Percentiles rank a stretch among this genome's conserved stretches.
These are phyloP conservation scores for Thinopyrum elongatum DNA, from an alignment of 176 grass and related monocot genomes.

Conservation along the genomic window DNA sequence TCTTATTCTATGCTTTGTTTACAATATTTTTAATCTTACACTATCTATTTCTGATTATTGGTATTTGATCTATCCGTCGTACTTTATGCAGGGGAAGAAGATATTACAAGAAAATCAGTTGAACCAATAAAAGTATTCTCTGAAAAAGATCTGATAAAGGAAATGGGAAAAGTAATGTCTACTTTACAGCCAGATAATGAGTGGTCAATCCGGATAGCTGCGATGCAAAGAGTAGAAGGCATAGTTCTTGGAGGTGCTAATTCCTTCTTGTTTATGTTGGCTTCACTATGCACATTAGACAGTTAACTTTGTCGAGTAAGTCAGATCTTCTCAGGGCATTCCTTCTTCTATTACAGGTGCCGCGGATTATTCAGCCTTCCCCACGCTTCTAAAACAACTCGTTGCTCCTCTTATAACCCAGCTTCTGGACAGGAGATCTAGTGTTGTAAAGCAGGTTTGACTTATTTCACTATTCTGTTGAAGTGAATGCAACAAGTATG, in stretches of 20 bases:
- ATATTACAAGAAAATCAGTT: conserved; percentile 46
- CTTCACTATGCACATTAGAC: background rate
- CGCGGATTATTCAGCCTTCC: conserved; percentile 72
- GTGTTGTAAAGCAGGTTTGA: conserved; percentile 83
- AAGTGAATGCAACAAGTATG: background rate
- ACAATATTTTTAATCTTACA: background rate
- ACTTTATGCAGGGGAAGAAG: conserved; percentile 58
- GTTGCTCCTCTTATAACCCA: conserved; percentile 70
- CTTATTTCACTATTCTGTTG: background rate
- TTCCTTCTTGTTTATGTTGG: conserved; percentile 5
- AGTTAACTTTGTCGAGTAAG: background rate
- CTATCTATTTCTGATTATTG: background rate
- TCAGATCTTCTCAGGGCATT: background rate
- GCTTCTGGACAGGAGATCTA: conserved; percentile 79
- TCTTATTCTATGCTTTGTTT: too few relatives aligned
- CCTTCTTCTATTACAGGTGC: conserved; percentile 50
- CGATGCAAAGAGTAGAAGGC: conserved; percentile 93
- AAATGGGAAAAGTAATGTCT: conserved; percentile 61
- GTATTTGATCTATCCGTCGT: too few relatives aligned
- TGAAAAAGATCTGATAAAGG: conserved; percentile 78
- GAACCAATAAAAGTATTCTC: conserved; percentile 82
- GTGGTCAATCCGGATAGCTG: conserved; percentile 73
- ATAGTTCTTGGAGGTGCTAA: conserved; percentile 76
- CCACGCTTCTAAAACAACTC: conserved; percentile 73
- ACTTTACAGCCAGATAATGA: conserved; percentile 76